Conservation (phyloP, 345 rosid genomes). For the Euphorbia lathyris region DNA sequence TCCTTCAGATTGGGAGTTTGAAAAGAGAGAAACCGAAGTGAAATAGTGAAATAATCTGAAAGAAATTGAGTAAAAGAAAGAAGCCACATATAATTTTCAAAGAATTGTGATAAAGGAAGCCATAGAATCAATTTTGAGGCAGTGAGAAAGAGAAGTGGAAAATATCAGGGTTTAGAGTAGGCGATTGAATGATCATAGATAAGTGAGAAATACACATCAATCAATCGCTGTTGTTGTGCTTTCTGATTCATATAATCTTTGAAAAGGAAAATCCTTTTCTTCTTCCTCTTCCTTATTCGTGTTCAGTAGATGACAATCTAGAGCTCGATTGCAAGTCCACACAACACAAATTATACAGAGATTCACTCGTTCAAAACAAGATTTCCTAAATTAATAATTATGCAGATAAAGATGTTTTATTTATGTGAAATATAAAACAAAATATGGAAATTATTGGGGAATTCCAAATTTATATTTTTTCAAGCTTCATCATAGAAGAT, state of each 20-base stretch:
- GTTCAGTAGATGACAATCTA: neutral
- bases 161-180: constrained; percentile 21
- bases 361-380: too few relatives aligned
- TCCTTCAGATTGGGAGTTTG: neutral
- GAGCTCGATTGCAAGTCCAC: neutral
- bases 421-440: too few relatives aligned
- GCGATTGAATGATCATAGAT: constrained; percentile 21
- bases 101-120: neutral
- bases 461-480: too few relatives aligned
- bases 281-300: neutral
- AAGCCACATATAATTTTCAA: neutral
- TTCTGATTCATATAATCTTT: neutral
- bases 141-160: neutral
- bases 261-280: neutral
- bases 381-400: too few relatives aligned
- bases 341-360: too few relatives aligned
- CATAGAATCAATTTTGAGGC: neutral
- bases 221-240: constrained; percentile 21
- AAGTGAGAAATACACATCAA: constrained; percentile 25
- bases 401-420: too few relatives aligned
- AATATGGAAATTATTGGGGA: too few relatives aligned
- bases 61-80: neutral
- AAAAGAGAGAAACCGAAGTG: neutral
- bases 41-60: neutral
- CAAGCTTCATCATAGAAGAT: too few relatives aligned